Base-by-base conservation (phyloP, 352 stramenopile genomes). In the Pythium plurisporium region DNA sequence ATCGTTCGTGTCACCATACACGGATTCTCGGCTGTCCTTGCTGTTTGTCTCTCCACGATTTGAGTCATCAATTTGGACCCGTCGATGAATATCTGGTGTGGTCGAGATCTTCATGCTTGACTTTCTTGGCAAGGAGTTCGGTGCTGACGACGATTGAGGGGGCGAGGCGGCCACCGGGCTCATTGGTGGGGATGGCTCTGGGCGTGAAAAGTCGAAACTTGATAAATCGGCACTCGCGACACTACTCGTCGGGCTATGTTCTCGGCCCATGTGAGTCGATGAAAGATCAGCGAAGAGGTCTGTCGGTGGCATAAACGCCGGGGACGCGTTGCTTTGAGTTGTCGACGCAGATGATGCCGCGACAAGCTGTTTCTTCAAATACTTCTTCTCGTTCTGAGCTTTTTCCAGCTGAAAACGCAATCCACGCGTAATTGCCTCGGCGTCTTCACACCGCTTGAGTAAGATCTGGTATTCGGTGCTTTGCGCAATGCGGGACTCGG, bases 351-450 rank as follows among this genome's bases (percentile, higher is more conserved):
- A 12, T 4, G 30, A 26, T 29, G 23, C 27, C 37, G 67, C 64
- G 4, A 67, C 53, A 2, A 89, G 55, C 43, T 93, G 76, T 57
- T 84, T 85, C 53, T 79, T 75, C 8, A 91, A 45, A 31, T 79
- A 87, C 19, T 86, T 88, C 49, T 91, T 93, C 66, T 91, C 79
- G 22, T 91, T 67, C 42, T 86, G 73, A 19, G 84, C 78, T 43
- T 91, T 90, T 33, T 87, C 67, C 12, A 93, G 48, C 59, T 93
- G 83, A 47, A 84, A 90, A 10, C 74, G 75, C 7, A 90, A 61
- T 19, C 79, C 80, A 4, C 79, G 71, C 36, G 73, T 67, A 38
- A 90, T 86, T 11, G 83, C 80, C 41, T 91, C 83, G 0, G 79
- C 69, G 53, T 91, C 74, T 36, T 93, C 72, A 26, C 56, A 79